Evolutionary conservation across 2,329 filamentous ascomycete genomes (phyloP).

Genomic region (Fusarium metavorans): DNA sequence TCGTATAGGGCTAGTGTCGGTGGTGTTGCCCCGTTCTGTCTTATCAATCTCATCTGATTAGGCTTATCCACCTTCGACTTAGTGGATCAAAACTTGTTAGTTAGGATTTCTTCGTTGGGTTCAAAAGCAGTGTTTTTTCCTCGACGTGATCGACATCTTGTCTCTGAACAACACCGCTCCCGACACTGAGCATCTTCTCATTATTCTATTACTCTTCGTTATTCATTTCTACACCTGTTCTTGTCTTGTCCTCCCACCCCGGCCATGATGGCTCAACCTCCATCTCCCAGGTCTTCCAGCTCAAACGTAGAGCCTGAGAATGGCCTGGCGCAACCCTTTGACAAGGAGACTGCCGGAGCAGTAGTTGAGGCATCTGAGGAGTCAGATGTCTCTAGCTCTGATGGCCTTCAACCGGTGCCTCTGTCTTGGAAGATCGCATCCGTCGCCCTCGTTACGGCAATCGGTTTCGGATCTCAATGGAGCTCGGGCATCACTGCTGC

Average conservation of each 20-base stretch:
- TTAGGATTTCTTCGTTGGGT: neutral
- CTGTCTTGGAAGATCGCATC: conserved; percentile 46
- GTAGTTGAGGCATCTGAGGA: neutral
- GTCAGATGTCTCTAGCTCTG: neutral
- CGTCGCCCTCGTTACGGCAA: conserved; percentile 61
- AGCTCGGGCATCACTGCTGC: conserved; percentile 68
- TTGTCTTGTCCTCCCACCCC: neutral
- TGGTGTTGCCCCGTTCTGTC: neutral
- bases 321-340: neutral
- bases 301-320: neutral
- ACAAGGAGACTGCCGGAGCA: neutral
- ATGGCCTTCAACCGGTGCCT: neutral
- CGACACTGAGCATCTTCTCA: neutral
- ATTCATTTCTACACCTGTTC: neutral
- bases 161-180: neutral
- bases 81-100: neutral
- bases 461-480: conserved; percentile 70
- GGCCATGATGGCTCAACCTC: neutral
- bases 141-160: neutral
- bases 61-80: neutral
- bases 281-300: neutral
- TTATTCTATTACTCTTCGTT: neutral
- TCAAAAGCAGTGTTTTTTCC: neutral
- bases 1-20: neutral
- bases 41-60: conserved; percentile 4